Evolutionary conservation across 2,329 filamentous ascomycete genomes (phyloP), one percentile per base, ranked within the genome.

Genomic region (Curvularia lunata): DNA sequence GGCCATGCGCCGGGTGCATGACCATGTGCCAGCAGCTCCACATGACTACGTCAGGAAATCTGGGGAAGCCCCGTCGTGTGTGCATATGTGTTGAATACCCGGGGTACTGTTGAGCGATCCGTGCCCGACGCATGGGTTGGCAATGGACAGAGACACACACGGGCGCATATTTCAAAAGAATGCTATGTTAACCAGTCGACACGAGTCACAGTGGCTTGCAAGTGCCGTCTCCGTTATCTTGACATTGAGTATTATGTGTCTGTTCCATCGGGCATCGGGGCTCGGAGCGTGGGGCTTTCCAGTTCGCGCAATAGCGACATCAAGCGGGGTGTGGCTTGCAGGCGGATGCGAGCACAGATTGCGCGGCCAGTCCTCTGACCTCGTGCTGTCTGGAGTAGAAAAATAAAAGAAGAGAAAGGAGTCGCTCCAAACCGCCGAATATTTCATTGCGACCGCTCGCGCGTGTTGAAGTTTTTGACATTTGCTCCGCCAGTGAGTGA

Each of bases 61-160:
- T 45, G 53, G 56, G 58, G 57, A 62, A 52, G 50, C 49, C 52
- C 52, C 38, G 32, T n/a, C n/a, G n/a, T n/a, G n/a, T n/a, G n/a
- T n/a, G n/a, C n/a, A n/a, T n/a, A n/a, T n/a, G n/a, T 45, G 62
- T 67, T 52, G 37, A 18, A 23, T 45, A 50, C 50, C 54, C 21
- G 34, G 27, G 25, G 18, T n/a, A 46, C 19, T 46, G 32, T 23
- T 38, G 40, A 28, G 32, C 40, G 28, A 51, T 47, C 16, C 32
- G 16, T 48, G 47, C 21, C 32, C 16, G n/a, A 25, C 23, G 47
- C 32, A n/a, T 18, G 27, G n/a, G 23, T 27, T 38, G 16, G 16
- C 21, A 12, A 16, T 27, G 32, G 47, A 28, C 47, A 28, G 43
- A 28, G 12, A 46, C 27, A 30, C 43, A 13, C 7, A 30, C 25